phyloP scores from a whole-genome alignment of 1,284 basidiomycete species.

The Coniferiporia weirii region DNA sequence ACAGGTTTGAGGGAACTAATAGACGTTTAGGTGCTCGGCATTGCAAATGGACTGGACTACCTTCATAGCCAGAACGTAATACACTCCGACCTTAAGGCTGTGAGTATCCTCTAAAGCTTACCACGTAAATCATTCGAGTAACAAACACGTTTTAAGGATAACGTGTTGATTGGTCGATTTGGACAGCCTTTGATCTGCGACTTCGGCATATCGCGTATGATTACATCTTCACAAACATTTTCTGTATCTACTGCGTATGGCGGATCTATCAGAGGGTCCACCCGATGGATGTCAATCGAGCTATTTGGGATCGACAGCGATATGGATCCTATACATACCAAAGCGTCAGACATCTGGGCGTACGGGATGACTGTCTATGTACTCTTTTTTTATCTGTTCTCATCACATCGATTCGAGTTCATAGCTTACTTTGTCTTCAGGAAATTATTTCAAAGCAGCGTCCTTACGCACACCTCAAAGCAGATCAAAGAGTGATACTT shows the following conservation, averaged over 20 bases:
- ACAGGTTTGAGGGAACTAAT: not conserved
- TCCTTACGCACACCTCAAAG: not conserved
- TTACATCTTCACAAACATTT: not conserved
- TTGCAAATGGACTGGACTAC: constrained; percentile 9
- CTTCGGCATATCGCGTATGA: constrained; percentile 13
- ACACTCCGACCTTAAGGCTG: constrained; percentile 15
- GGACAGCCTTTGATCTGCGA: constrained; percentile 8
- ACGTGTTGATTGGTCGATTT: constrained; percentile 2
- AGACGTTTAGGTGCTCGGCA: constrained; percentile 3
- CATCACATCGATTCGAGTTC: not conserved
- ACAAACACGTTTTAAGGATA: not conserved
- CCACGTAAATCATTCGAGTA: too few species aligned
- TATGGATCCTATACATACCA: not conserved
- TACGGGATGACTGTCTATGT: constrained; percentile 15
- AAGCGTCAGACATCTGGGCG: constrained; percentile 13
- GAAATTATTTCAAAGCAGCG: constrained; percentile 2
- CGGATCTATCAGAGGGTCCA: not conserved
- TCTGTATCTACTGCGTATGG: not conserved
- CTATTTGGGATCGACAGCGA: not conserved
- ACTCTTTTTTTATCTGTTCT: not conserved
- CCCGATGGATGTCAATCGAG: constrained; percentile 14
- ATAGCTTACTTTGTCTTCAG: not conserved
- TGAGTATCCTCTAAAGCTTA: not conserved
- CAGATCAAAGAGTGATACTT: not conserved
- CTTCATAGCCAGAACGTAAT: constrained; percentile 4